Evolutionary conservation across 2,329 filamentous ascomycete species (phyloP).

Genomic region (Colletotrichum cuscutae): DNA sequence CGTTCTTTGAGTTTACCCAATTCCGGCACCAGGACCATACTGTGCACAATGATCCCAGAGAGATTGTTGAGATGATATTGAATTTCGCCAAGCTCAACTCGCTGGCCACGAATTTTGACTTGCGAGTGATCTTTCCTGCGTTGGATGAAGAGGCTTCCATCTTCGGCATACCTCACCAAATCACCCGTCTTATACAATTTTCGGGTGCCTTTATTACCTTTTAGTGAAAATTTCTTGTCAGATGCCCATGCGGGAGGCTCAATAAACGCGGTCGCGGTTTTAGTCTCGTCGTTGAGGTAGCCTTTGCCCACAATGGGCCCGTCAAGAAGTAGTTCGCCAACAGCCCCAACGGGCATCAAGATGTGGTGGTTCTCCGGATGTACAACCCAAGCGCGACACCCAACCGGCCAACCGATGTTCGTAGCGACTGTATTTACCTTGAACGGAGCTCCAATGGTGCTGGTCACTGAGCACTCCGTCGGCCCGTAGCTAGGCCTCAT

Average conservation of each 20-base stretch:
- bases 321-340: slow-evolving; percentile 29
- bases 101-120: slow-evolving; percentile 37
- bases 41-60: not conserved
- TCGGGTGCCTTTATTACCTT: not conserved
- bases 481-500: slow-evolving; percentile 42
- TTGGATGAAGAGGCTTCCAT: slow-evolving; percentile 26
- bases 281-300: slow-evolving; percentile 21
- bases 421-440: not conserved
- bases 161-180: slow-evolving; percentile 21
- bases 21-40: slow-evolving; percentile 1
- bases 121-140: slow-evolving; percentile 37
- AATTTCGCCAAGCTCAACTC: slow-evolving; percentile 26
- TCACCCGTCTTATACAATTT: slow-evolving; percentile 35
- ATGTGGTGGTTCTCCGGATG: slow-evolving; percentile 34
- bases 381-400: slow-evolving; percentile 40
- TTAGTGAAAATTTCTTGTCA: rapidly evolving
- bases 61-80: slow-evolving; percentile 20
- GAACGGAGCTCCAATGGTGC: slow-evolving; percentile 45
- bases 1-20: not conserved
- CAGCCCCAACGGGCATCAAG: slow-evolving; percentile 19
- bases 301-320: slow-evolving; percentile 19
- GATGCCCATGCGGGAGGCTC: slow-evolving; percentile 5
- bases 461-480: slow-evolving; percentile 37
- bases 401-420: slow-evolving; percentile 40
- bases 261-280: slow-evolving; percentile 12